Percentiles rank a stretch among this genome's conserved stretches.
Conservation (phyloP, 148 eudicot genomes). For the Rhododendron ferrugineum region DNA sequence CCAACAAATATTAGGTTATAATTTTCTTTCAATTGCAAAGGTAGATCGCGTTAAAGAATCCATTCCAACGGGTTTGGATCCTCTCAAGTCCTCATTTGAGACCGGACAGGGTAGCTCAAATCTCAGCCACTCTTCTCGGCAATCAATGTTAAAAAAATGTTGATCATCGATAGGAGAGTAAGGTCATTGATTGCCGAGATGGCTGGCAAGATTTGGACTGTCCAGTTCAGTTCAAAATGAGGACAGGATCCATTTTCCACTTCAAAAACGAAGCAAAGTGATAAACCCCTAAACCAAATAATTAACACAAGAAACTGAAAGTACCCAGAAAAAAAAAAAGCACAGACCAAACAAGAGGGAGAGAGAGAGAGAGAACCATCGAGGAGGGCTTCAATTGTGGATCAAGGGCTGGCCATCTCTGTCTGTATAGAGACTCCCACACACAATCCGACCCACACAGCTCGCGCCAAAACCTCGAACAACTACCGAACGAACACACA, state of each 20-base stretch:
- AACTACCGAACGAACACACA: slow-evolving; percentile 66
- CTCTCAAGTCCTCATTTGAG: too few relatives aligned
- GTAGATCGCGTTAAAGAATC: too few relatives aligned
- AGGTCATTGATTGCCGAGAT: too few relatives aligned
- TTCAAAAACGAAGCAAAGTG: neutral
- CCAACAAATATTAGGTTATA: too few relatives aligned
- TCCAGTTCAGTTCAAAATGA: neutral
- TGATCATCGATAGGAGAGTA: too few relatives aligned
- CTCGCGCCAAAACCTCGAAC: slow-evolving; percentile 72
- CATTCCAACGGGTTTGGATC: too few relatives aligned
- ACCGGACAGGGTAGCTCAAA: too few relatives aligned
- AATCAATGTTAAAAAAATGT: too few relatives aligned
- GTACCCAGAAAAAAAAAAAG: neutral
- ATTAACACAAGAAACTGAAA: neutral
- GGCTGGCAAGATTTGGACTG: too few relatives aligned
- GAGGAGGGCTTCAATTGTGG: neutral
- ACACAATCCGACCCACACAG: slow-evolving; percentile 62
- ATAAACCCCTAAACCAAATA: neutral
- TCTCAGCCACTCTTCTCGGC: too few relatives aligned
- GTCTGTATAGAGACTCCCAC: slow-evolving; percentile 47
- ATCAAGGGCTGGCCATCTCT: slow-evolving; percentile 56
- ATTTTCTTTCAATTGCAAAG: too few relatives aligned
- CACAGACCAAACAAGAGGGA: neutral
- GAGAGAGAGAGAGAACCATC: neutral
- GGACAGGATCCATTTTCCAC: neutral